Evolutionary conservation across 805 yeast genomes (phyloP), one percentile per base, ranked within the genome.

Genomic region (Kluyveromyces aestuarii): DNA sequence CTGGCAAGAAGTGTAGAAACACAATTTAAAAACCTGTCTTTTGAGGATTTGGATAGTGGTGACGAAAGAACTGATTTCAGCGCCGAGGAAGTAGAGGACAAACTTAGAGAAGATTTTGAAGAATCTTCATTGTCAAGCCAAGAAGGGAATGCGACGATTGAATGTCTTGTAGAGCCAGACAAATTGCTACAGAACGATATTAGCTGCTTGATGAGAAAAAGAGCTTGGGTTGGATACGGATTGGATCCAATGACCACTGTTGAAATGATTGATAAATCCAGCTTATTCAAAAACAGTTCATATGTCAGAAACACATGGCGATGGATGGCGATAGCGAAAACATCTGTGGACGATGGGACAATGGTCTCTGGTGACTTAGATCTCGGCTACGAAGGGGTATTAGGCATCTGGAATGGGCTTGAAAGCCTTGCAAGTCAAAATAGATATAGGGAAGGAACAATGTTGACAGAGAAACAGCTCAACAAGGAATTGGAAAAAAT

Each of bases 401-500:
- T 81, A 27, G 95, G 96, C 9, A 80, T 91, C 36, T 91, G 98
- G 99, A 81, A 81, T 57, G 90, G 90, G 30, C 73, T 76, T 16
- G 76, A 73, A 5, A 83, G 75, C 1, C 66, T 74, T 19, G 66
- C 69, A 8, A 66, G 73, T 41, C 80, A 80, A 51, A 74, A 73
- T 40, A 68, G 87, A 45, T 73, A 70, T 53, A 59, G 61, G 13
- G 55, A 61, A 37, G 68, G 60, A 18, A 52, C 51, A 5, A 56
- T 51, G 10, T 45, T 63, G 16, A 58, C 64, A 1, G 69, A 66
- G 19, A 63, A 57, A 43, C 70, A 66, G 46, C 44, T 67, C 41
- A 59, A 64, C 50, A 57, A 50, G 51, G 66, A 63, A 44, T 60
- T 64, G 61, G 67, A 67, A 48, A 58, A 62, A 45, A 60, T 58